Base-by-base conservation (phyloP, 495 filamentous ascomycete species). In the Xylaria flabelliformis region DNA sequence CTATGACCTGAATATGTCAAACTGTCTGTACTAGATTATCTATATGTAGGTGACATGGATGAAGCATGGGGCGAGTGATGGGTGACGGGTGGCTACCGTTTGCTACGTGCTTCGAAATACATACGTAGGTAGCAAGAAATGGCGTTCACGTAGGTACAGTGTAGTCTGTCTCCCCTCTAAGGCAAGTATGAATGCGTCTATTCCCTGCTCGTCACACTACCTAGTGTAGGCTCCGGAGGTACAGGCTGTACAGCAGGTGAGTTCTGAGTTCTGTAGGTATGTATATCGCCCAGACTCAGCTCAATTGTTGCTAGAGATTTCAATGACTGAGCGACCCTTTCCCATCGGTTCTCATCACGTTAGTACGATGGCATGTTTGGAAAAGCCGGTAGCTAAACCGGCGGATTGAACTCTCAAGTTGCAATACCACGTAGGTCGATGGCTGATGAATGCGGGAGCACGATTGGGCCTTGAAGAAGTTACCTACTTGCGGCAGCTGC, bases 191-290 rank as follows among this genome's bases (percentile, higher is more conserved):
- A 34, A 71, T 56, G 69, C 61, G 63, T 36, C 58, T 61, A 8
- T 21, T 21, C 53, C 59, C 61, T 64, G 69, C 48, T 44, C 34
- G 69, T 56, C 69, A 71, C 69, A 46, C 48, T 53, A 48, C 32
- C 5, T 21, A 51, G 65, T 51, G 48, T 67, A 67, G 46, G 26
- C n/a, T 46, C 51, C 42, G 6, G 19, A 66, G 42, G 64, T 42
- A 53, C 61, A 32, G 36, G n/a, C 53, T 17, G 26, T 56, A 56
- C 21, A 62, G 59, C 26, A 64, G n/a, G 15, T 44, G 39, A 44
- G 58, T 67, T 56, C 65, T 44, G 39, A 44, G 58, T 67, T 56
- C 65, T 39, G 51, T n/a, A n/a, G n/a, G n/a, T 44, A 55, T 41
- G 26, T 44, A 42, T 41, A 26, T 44, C 41, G 55, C 9, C 19